Conservation (phyloP, 2,329 filamentous ascomycete genomes). For the Phialophora expanda region DNA sequence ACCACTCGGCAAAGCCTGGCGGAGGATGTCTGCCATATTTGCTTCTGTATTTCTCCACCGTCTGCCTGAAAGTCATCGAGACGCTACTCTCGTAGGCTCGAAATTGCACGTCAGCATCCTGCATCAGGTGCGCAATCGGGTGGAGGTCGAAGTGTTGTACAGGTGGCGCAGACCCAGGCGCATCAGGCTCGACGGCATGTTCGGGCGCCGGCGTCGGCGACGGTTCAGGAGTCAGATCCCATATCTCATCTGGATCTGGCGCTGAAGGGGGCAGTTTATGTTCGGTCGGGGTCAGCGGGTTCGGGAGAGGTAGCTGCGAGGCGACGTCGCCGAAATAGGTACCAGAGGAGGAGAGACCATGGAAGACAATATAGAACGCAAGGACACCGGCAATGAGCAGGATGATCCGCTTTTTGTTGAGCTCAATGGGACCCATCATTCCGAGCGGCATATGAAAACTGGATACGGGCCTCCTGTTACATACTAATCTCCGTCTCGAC, state of each 20-base stretch:
- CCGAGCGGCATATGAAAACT: neutral
- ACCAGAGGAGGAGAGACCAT: constrained; percentile 29
- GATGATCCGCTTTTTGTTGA: constrained; percentile 39
- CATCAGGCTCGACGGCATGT: neutral
- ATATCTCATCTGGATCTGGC: constrained; percentile 31
- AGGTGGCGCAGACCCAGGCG: constrained; percentile 13
- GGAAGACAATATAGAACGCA: constrained; percentile 37
- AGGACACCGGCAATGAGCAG: constrained; percentile 36
- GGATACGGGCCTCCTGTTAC: neutral
- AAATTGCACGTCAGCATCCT: constrained; percentile 45
- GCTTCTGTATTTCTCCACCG: constrained; percentile 47
- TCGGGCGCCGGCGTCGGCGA: constrained; percentile 11
- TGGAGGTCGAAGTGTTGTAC: constrained; percentile 40
- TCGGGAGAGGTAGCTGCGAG: constrained; percentile 29
- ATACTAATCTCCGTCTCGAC: neutral
- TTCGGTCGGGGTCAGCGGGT: constrained; percentile 24
- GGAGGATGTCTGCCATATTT: constrained; percentile 49
- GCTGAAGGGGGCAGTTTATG: constrained; percentile 22
- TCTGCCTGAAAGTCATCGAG: constrained; percentile 47
- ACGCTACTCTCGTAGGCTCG: constrained; percentile 43
- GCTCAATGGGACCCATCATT: constrained; percentile 39
- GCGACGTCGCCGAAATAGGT: constrained; percentile 22
- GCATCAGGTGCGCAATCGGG: constrained; percentile 45
- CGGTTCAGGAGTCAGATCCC: constrained; percentile 26
- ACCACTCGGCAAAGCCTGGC: constrained; percentile 50